phyloP scores from a whole-genome alignment of 192 early-diverging fungal genomes.

The Coemansia sp. region DNA sequence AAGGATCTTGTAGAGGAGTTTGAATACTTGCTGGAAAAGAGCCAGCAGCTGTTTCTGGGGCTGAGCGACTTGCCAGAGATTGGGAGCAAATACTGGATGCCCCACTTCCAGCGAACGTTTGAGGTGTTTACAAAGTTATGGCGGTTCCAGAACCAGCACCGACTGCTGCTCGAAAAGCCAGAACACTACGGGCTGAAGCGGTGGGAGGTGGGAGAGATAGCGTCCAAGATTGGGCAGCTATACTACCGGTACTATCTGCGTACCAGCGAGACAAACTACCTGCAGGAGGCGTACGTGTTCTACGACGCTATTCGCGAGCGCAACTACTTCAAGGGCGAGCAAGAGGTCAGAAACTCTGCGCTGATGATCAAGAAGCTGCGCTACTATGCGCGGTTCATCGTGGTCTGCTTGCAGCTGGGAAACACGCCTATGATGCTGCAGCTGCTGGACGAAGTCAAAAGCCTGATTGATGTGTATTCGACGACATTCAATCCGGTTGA shows the following conservation, averaged over 20 bases:
- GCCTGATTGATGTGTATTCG: conserved; percentile 86
- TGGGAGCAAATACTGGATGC: conserved; percentile 65
- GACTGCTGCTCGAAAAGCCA: conserved; percentile 81
- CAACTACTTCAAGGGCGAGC: conserved; percentile 93
- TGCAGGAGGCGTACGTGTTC: conserved; percentile 92
- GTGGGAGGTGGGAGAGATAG: conserved; percentile 98
- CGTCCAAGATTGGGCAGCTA: conserved; percentile 95
- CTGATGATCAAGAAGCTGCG: conserved; percentile 97
- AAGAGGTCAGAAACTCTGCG: conserved; percentile 85
- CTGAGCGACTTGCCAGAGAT: conserved; percentile 60
- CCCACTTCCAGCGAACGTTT: conserved; percentile 96
- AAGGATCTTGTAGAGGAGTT: conserved; percentile 77
- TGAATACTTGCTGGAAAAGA: conserved; percentile 93
- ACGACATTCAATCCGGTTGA: conserved; percentile 84
- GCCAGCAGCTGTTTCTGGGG: conserved; percentile 94
- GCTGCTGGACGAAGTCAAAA: conserved; percentile 81
- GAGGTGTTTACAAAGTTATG: conserved; percentile 97
- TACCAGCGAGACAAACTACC: conserved; percentile 95
- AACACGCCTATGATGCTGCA: conserved; percentile 75
- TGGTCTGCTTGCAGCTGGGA: conserved; percentile 72
- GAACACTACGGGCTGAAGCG: conserved; percentile 93
- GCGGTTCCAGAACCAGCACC: conserved; percentile 92
- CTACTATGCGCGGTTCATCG: conserved; percentile 97
- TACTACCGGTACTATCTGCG: conserved; percentile 83
- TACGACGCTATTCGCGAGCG: conserved; percentile 95